Evolutionary conservation across 148 eudicot species (phyloP).

Genomic region (Nyssa sinensis): DNA sequence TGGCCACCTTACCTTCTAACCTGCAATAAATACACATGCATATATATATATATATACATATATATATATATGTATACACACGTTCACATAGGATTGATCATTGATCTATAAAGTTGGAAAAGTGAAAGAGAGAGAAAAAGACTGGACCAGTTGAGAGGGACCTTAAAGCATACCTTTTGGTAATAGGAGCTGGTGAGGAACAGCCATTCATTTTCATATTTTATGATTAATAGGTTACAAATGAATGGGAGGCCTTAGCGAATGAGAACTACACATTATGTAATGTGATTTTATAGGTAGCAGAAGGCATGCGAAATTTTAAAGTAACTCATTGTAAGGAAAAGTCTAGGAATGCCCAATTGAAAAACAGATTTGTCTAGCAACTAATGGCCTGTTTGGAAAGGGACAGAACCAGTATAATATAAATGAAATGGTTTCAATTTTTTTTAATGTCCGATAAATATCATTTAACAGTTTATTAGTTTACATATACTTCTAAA

Average conservation of each 20-base stretch:
- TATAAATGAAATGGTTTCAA: no score
- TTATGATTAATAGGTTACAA: not conserved
- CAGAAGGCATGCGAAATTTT: not conserved
- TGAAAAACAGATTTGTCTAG: not conserved
- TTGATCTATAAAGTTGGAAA: no score
- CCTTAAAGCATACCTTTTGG: not conserved
- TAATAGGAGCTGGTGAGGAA: not conserved
- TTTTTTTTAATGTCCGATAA: no score
- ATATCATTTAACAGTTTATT: no score
- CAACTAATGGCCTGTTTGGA: not conserved
- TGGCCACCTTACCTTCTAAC: constrained; percentile 42
- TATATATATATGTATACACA: not conserved
- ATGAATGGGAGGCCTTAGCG: not conserved
- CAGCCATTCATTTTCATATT: not conserved
- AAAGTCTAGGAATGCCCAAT: not conserved
- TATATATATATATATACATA: not conserved
- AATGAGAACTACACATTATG: not conserved
- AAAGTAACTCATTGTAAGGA: not conserved
- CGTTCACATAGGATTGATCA: not conserved
- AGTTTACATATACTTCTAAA: no score
- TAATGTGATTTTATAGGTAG: not conserved
- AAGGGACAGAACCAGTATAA: no score
- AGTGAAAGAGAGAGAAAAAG: no score
- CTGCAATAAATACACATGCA: constrained; percentile 12
- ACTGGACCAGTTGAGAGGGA: not conserved